A percentile compares a stretch with the other conserved stretches of the same genome.
Conservation (phyloP, 192 early-diverging fungal species). For the Podochytrium sp. region DNA sequence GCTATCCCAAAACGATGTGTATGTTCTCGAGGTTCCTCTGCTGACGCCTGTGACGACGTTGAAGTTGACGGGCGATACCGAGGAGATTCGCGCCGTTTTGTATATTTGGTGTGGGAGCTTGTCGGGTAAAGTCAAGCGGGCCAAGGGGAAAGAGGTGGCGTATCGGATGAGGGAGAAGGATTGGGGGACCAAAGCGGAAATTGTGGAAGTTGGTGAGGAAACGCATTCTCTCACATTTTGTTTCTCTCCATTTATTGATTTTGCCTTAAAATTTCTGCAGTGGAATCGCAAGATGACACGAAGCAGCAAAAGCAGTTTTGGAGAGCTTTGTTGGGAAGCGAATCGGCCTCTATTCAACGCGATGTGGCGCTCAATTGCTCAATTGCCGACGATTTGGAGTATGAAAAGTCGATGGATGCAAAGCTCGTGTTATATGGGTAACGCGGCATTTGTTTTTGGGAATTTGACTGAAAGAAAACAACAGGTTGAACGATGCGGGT, state of each 20-base stretch:
- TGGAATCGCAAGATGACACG: background rate
- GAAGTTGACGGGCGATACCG: background rate
- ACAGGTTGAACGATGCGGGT: background rate
- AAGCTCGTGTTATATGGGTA: constrained; percentile 30
- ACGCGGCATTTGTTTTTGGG: too few species aligned
- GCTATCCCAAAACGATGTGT: constrained; percentile 36
- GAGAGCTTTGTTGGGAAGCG: background rate
- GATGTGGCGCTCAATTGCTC: background rate
- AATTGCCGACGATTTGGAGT: constrained; percentile 15
- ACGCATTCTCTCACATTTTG: too few species aligned
- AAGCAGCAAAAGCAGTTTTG: background rate
- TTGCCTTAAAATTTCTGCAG: background rate
- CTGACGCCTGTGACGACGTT: background rate
- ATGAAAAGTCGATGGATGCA: constrained; percentile 11
- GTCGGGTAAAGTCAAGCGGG: constrained; percentile 31
- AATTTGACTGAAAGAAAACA: background rate
- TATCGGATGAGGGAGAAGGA: constrained; percentile 35
- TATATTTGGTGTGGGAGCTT: constrained; percentile 33
- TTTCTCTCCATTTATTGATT: background rate
- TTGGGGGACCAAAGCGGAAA: constrained; percentile 38
- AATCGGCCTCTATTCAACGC: background rate
- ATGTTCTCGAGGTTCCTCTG: constrained; percentile 26
- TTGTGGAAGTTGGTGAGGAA: constrained; percentile 29
- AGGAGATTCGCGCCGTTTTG: constrained; percentile 18
- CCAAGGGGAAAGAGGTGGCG: constrained; percentile 38